Conservation (phyloP, 306 rosid species). For the Pachyrhizus erosus region DNA sequence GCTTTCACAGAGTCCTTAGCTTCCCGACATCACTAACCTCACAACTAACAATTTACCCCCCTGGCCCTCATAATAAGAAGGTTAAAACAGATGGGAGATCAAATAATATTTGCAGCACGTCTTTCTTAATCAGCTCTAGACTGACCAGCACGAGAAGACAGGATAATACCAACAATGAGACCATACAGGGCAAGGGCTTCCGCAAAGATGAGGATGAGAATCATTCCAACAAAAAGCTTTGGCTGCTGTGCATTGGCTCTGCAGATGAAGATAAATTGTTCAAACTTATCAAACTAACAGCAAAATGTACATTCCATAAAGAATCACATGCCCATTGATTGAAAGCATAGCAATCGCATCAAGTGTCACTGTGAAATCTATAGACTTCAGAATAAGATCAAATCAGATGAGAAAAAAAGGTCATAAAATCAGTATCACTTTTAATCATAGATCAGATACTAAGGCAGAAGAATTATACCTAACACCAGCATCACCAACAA, state of each 20-base stretch:
- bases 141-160: slow-evolving; percentile 91
- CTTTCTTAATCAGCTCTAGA: slow-evolving; percentile 79
- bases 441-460: neutral
- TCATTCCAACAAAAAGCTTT: slow-evolving; percentile 89
- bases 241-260: slow-evolving; percentile 95
- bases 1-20: slow-evolving; percentile 47
- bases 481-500: slow-evolving; percentile 93
- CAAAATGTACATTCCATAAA: slow-evolving; percentile 9
- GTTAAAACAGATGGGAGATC: slow-evolving; percentile 45
- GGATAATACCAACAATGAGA: slow-evolving; percentile 83
- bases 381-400: neutral
- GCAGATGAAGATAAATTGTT: slow-evolving; percentile 48
- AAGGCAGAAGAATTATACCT: slow-evolving; percentile 57
- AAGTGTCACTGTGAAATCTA: neutral
- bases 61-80: slow-evolving; percentile 43
- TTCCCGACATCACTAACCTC: slow-evolving; percentile 49
- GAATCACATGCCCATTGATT: neutral
- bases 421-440: neutral
- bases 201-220: slow-evolving; percentile 85
- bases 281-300: slow-evolving; percentile 10
- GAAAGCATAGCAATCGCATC: neutral
- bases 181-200: slow-evolving; percentile 90
- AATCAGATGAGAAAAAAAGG: neutral
- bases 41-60: slow-evolving; percentile 43
- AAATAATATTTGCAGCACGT: slow-evolving; percentile 58